Conservation (phyloP, 257 asterid genomes). For the Fraxinus anomala region DNA sequence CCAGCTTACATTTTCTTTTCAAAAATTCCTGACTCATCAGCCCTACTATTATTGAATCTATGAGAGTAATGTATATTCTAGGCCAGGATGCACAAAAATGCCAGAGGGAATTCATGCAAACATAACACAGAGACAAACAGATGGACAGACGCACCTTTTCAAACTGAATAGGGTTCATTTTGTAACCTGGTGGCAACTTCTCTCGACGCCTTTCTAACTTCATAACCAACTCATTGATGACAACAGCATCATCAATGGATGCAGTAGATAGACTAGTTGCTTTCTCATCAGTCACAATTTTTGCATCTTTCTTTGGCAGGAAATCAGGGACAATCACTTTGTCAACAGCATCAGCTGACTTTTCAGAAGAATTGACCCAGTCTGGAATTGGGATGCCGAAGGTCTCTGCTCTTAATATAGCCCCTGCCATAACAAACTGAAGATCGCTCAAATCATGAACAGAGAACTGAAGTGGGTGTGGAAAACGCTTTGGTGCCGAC, state of each 20-base stretch:
- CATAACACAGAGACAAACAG: background rate
- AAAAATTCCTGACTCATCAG: background rate
- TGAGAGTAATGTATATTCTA: background rate
- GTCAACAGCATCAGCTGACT: slow-evolving; percentile 43
- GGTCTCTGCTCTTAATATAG: slow-evolving; percentile 45
- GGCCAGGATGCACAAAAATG: background rate
- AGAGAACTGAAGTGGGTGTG: slow-evolving; percentile 42
- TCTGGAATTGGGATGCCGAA: slow-evolving; percentile 49
- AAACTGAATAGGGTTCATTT: slow-evolving; percentile 51
- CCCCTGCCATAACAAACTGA: slow-evolving; percentile 34
- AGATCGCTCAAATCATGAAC: slow-evolving; percentile 36
- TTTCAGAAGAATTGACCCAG: slow-evolving; percentile 34
- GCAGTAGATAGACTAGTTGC: slow-evolving; percentile 44
- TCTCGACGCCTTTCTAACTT: slow-evolving; percentile 33
- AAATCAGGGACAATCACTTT: slow-evolving; percentile 43
- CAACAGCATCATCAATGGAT: slow-evolving; percentile 43
- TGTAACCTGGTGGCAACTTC: slow-evolving; percentile 34
- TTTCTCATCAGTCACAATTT: slow-evolving; percentile 47
- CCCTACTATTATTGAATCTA: slow-evolving; percentile 2
- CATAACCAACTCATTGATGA: slow-evolving; percentile 36
- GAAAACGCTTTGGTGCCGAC: slow-evolving; percentile 55
- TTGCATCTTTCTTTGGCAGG: slow-evolving; percentile 37
- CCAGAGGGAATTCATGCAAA: background rate
- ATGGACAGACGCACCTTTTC: slow-evolving; percentile 36
- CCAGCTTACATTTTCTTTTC: background rate